Conservation (phyloP, 1,284 basidiomycete genomes). For the Hemileia vastatrix region DNA sequence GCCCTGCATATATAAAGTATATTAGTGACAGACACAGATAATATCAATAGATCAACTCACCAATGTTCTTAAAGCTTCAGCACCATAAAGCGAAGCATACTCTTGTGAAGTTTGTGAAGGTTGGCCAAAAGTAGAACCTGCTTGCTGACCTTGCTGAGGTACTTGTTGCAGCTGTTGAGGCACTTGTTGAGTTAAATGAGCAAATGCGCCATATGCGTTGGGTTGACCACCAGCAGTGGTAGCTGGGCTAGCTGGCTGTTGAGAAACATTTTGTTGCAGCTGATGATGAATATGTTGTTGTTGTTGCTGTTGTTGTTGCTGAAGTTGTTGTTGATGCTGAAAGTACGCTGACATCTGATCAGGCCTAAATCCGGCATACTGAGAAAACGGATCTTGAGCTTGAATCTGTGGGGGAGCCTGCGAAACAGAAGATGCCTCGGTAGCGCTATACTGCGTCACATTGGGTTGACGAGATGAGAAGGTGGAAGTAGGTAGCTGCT, state of each 20-base stretch:
- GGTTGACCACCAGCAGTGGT: conserved; percentile 12
- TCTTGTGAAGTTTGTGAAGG: conserved; percentile 17
- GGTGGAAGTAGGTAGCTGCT: conserved; percentile 2
- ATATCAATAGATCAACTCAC: conserved; percentile 1
- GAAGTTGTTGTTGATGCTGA: conserved; percentile 14
- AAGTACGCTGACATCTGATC: conserved; percentile 19
- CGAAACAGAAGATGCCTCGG: background rate
- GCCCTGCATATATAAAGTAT: background rate
- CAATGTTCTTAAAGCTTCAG: conserved; percentile 18
- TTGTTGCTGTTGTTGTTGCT: conserved; percentile 17
- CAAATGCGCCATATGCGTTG: conserved; percentile 12
- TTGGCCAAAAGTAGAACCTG: conserved; percentile 11
- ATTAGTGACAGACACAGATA: background rate
- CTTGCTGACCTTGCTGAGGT: conserved; percentile 20
- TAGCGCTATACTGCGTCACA: background rate
- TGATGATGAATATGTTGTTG: too few species aligned
- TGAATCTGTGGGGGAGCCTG: background rate
- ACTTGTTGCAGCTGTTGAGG: conserved; percentile 4
- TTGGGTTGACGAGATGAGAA: conserved; percentile 11
- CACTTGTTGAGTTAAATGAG: conserved; percentile 15
- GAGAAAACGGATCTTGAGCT: conserved; percentile 19
- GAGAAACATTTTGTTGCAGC: too few species aligned
- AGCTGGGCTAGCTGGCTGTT: conserved; percentile 18
- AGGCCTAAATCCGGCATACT: conserved; percentile 19
- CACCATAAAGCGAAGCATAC: conserved; percentile 21